Conservation (phyloP, 495 filamentous ascomycete species). For the Ascodesmis nigricans region DNA sequence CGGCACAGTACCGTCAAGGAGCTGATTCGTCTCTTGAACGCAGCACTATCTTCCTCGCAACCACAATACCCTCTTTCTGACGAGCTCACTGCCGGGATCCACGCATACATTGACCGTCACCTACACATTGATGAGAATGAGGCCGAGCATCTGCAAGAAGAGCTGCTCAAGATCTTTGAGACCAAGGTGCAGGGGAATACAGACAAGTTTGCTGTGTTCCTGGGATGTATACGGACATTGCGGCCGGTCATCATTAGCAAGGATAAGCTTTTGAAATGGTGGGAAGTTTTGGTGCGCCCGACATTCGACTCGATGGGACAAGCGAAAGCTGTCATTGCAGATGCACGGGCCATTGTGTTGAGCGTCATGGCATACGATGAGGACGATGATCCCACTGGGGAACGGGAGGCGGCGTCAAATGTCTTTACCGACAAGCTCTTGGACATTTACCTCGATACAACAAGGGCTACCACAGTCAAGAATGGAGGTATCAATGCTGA, state of each 20-base stretch:
- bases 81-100: constrained; percentile 33
- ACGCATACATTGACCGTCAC: constrained; percentile 39
- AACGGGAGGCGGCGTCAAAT: constrained; percentile 24
- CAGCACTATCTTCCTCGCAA: constrained; percentile 29
- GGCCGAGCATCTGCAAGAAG: constrained; percentile 41
- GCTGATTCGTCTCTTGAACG: constrained; percentile 34
- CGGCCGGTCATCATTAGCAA: constrained; percentile 35
- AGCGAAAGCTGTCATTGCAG: constrained; percentile 35
- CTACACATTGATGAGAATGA: constrained; percentile 35
- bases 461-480: constrained; percentile 25
- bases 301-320: constrained; percentile 34
- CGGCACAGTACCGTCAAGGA: constrained; percentile 39
- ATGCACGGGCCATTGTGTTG: constrained; percentile 35
- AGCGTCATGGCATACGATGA: constrained; percentile 34
- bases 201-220: constrained; percentile 36
- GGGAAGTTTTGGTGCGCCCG: constrained; percentile 37
- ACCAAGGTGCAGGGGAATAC: constrained; percentile 31
- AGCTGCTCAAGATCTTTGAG: constrained; percentile 38
- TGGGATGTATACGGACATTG: constrained; percentile 35
- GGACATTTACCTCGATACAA: constrained; percentile 35
- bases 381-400: constrained; percentile 28
- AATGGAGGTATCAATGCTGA: constrained; percentile 32
- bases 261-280: constrained; percentile 38
- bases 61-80: constrained; percentile 36
- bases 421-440: constrained; percentile 33